These are phyloP conservation scores for Sporobolus alterniflorus DNA, from an alignment of 202 grass and related monocot genomes.

Conservation along the genomic window DNA sequence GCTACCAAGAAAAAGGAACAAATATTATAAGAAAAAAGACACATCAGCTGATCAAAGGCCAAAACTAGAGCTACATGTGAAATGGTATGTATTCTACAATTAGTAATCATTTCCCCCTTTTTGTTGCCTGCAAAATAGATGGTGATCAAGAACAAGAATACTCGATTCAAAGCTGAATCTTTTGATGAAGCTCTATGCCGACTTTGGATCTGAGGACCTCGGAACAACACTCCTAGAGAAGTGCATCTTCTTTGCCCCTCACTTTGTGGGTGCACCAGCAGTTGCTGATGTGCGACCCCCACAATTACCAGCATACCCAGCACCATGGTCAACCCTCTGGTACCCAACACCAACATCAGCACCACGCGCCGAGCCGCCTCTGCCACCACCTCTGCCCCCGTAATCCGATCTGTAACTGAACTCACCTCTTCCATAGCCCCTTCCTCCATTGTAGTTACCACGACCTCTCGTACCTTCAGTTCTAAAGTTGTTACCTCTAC, in stretches of 20 bases:
- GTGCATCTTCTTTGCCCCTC: slow-evolving; percentile 13
- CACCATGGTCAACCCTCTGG: slow-evolving; percentile 48
- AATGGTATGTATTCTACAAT: slow-evolving; percentile 56
- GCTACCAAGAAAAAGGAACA: background rate
- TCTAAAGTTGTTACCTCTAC: slow-evolving; percentile 68
- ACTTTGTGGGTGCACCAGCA: slow-evolving; percentile 30
- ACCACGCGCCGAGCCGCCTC: slow-evolving; percentile 41
- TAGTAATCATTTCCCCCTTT: slow-evolving; percentile 33
- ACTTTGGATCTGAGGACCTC: slow-evolving; percentile 6
- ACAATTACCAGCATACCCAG: slow-evolving; percentile 42
- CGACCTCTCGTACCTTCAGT: slow-evolving; percentile 64
- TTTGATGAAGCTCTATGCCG: slow-evolving; percentile 27
- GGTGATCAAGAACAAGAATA: slow-evolving; percentile 25
- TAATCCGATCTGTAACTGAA: slow-evolving; percentile 60
- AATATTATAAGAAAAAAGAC: slow-evolving; percentile 7
- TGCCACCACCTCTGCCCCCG: slow-evolving; percentile 53
- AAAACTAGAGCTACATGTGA: slow-evolving; percentile 50
- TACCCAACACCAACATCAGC: slow-evolving; percentile 49
- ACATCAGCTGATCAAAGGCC: slow-evolving; percentile 29
- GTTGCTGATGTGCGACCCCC: slow-evolving; percentile 43
- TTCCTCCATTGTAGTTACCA: slow-evolving; percentile 60
- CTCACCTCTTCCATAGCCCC: slow-evolving; percentile 61
- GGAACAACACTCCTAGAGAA: slow-evolving; percentile 22
- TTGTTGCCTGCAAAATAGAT: slow-evolving; percentile 54
- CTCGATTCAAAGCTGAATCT: slow-evolving; percentile 11